Evolutionary conservation across 345 rosid genomes (phyloP).

Genomic region (Arabis hirsuta): DNA sequence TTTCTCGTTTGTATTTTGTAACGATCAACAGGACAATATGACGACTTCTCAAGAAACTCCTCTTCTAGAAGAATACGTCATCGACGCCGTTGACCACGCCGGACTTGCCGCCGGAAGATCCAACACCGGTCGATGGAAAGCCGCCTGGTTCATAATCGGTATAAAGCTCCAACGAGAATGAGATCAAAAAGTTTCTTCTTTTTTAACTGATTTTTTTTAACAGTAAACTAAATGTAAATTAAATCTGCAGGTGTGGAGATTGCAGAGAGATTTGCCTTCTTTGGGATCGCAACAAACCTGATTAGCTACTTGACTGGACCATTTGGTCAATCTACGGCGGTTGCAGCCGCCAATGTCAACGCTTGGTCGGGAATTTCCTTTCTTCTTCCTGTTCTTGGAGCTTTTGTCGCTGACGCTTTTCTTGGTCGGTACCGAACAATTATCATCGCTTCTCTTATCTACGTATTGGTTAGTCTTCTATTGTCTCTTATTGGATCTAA

Average conservation of each 20-base stretch:
- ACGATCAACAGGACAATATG: too few relatives aligned
- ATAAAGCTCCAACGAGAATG: neutral
- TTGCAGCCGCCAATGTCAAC: constrained; percentile 53
- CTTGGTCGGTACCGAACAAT: constrained; percentile 53
- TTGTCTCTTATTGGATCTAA: neutral
- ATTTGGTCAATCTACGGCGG: constrained; percentile 50
- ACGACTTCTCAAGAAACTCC: neutral
- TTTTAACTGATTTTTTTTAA: neutral
- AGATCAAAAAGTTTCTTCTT: neutral
- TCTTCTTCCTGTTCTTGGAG: constrained; percentile 53
- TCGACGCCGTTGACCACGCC: constrained; percentile 34
- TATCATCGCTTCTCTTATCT: constrained; percentile 44
- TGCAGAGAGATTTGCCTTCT: constrained; percentile 52
- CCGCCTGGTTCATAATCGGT: constrained; percentile 44
- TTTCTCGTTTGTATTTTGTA: too few relatives aligned
- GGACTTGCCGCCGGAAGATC: constrained; percentile 31
- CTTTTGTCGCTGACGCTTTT: constrained; percentile 51
- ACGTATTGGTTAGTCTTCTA: constrained; percentile 41
- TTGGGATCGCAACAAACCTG: constrained; percentile 48
- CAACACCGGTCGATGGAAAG: constrained; percentile 38
- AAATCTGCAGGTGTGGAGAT: constrained; percentile 44
- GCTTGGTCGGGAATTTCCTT: constrained; percentile 50
- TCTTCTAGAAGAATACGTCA: constrained; percentile 21
- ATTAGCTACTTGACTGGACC: constrained; percentile 52
- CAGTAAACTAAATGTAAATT: too few relatives aligned